These are phyloP conservation scores for Cyclanthera cordifolia DNA, from an alignment of 306 rosid genomes.

Conservation along the genomic window DNA sequence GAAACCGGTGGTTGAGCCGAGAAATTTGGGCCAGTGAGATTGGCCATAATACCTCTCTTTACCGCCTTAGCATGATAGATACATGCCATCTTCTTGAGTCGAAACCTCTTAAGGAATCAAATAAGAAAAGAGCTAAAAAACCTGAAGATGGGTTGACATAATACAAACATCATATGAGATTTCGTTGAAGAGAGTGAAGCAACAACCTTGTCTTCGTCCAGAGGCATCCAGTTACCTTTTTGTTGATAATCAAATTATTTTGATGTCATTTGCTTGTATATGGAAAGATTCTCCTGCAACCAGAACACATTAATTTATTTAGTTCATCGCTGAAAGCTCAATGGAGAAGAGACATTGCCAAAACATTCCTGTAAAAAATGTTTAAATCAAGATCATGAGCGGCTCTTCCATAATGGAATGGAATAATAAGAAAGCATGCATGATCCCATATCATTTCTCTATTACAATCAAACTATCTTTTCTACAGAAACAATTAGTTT, in stretches of 20 bases:
- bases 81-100: no score
- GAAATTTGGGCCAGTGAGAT: no score
- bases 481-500: background rate
- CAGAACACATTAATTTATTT: background rate
- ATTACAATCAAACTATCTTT: background rate
- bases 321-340: conserved; percentile 13
- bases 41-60: no score
- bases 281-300: background rate
- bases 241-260: background rate
- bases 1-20: no score
- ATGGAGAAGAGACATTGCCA: conserved; percentile 24
- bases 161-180: background rate
- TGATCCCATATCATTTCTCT: background rate
- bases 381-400: conserved; percentile 23
- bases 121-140: background rate
- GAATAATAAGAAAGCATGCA: background rate
- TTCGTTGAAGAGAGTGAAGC: background rate
- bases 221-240: background rate
- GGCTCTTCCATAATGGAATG: background rate
- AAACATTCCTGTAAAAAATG: conserved; percentile 15
- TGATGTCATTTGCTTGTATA: background rate
- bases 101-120: no score
- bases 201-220: background rate
- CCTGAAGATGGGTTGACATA: background rate
- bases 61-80: no score